Evolutionary conservation across 1,139 yeast genomes (phyloP).

Genomic region (Yarrowia galli): DNA sequence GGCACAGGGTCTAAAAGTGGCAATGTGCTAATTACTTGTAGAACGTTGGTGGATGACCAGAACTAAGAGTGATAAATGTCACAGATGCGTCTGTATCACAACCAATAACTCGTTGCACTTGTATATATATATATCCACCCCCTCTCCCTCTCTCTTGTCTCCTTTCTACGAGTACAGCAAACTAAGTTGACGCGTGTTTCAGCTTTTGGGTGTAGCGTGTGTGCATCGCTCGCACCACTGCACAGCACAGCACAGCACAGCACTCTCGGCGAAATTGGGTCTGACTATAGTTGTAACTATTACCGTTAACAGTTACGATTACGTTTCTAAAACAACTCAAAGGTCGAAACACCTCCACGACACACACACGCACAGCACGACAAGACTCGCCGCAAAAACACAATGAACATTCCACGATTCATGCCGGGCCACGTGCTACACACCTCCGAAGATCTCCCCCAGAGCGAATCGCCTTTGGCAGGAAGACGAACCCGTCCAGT

Average conservation of each 20-base stretch:
- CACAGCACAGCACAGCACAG: no score
- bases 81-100: no score
- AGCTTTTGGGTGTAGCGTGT: background rate
- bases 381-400: background rate
- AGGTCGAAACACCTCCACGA: background rate
- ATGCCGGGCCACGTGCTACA: conserved; percentile 37
- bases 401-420: conserved; percentile 33
- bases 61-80: no score
- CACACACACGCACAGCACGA: background rate
- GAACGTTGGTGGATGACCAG: no score
- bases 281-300: conserved; percentile 5
- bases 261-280: no score
- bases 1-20: conserved; percentile 2
- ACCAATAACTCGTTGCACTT: no score
- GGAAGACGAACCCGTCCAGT: conserved; percentile 32
- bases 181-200: conserved; percentile 28
- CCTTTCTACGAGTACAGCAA: background rate
- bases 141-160: background rate
- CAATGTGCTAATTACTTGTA: background rate
- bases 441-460: conserved; percentile 37
- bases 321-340: conserved; percentile 21
- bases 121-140: no score
- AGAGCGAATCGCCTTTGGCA: conserved; percentile 30
- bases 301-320: conserved; percentile 1
- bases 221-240: no score